Evolutionary conservation across 192 early-diverging fungal genomes (phyloP), one percentile per base, ranked within the genome.

Genomic region (Dispira parvispora): DNA sequence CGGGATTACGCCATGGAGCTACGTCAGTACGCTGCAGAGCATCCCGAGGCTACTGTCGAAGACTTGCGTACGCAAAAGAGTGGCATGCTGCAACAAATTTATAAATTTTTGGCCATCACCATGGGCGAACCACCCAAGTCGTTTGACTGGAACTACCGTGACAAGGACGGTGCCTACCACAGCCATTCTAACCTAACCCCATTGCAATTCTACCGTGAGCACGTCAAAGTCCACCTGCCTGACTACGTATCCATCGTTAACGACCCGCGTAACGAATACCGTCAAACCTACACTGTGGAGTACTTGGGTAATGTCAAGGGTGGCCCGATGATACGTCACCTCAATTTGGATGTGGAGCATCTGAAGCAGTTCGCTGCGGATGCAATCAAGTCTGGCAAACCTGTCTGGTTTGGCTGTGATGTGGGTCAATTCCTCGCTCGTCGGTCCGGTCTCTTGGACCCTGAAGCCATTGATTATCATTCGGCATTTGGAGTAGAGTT

Each of bases 391-490:
- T 68, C 74, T 5, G 80, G 81, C 8, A 72, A 78, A 0, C 85
- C 85, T 0, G 85, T 87, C 25, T 89, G 85, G 85, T 87, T 89
- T 61, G 84, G 85, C 5, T 82, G 82, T 28, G 85, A 89, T 69
- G 84, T 87, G 28, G 84, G 84, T 58, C 78, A 89, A 69, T 82
- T 78, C 64, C 63, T 69, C 27, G 68, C 81, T 18, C 66, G 72
- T 23, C 64, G 67, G 45, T 72, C 75, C 50, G 87, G 80, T 45
- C 71, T 81, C 52, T 68, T 87, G 70, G 87, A 87, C 64, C 66
- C 74, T 20, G 70, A 80, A 43, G 62, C 82, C 8, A 78, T 78
- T 62, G 82, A 87, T 63, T 87, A 84, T 63, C 72, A 81, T 53
- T 55, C 82, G 0, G 84, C 76, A 5, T 89, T 89, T 68, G 75